These are phyloP conservation scores for Suhomyces choctaworum DNA, from an alignment of 1,139 yeast species.

Conservation along the genomic window DNA sequence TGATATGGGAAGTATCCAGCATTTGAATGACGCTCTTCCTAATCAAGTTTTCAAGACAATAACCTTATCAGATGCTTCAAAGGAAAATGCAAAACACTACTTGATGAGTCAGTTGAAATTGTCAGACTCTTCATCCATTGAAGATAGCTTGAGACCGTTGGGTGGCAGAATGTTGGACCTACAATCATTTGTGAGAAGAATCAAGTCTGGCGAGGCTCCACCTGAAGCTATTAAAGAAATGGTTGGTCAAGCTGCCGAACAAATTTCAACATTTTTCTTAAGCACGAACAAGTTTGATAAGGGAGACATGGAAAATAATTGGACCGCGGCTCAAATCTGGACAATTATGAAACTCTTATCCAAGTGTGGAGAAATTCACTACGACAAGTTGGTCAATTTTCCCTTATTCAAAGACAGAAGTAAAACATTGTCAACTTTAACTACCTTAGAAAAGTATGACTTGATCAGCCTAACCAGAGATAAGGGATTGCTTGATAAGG, in stretches of 20 bases:
- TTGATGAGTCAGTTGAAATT: slow-evolving; percentile 58
- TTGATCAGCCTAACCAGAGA: slow-evolving; percentile 67
- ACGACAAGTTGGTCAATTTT: slow-evolving; percentile 52
- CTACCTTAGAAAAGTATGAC: slow-evolving; percentile 78
- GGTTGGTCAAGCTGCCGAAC: slow-evolving; percentile 83
- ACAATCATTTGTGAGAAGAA: slow-evolving; percentile 85
- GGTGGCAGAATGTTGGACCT: slow-evolving; percentile 96
- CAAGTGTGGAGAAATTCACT: slow-evolving; percentile 43
- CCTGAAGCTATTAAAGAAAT: slow-evolving; percentile 73
- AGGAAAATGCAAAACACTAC: slow-evolving; percentile 66
- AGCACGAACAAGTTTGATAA: slow-evolving; percentile 33
- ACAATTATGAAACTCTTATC: slow-evolving; percentile 67
- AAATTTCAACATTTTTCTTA: slow-evolving; percentile 78
- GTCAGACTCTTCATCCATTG: slow-evolving; percentile 39
- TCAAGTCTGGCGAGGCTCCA: slow-evolving; percentile 85
- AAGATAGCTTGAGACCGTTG: slow-evolving; percentile 63
- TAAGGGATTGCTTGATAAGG: slow-evolving; percentile 68
- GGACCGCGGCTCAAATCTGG: slow-evolving; percentile 90
- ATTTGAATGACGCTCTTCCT: slow-evolving; percentile 71
- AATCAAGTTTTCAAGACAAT: slow-evolving; percentile 81
- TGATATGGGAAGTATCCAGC: slow-evolving; percentile 75
- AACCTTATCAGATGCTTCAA: slow-evolving; percentile 78
- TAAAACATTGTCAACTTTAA: slow-evolving; percentile 49
- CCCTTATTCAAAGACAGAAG: slow-evolving; percentile 68
- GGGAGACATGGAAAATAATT: slow-evolving; percentile 41